Percentiles rank a stretch among this genome's conserved stretches.
Evolutionary conservation across 768 basidiomycete genomes (phyloP).

Genomic region (Boletus subparvulus): DNA sequence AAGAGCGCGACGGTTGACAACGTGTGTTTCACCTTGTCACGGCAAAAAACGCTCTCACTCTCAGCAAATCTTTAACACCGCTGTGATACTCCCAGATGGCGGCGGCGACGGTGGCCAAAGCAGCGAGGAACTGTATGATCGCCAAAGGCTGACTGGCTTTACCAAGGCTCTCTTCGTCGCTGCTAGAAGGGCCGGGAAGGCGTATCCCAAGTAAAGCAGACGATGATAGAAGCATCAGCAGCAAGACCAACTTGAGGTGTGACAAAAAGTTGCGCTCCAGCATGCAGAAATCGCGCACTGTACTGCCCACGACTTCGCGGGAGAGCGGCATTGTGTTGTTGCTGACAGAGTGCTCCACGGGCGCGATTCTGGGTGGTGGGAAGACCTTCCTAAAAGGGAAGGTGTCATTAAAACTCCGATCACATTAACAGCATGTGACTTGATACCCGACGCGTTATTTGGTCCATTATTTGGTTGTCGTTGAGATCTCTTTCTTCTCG

Average conservation of each 20-base stretch:
- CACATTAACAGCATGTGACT: slow-evolving; percentile 16
- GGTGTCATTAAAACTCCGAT: too few relatives aligned
- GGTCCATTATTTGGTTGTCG: slow-evolving; percentile 43
- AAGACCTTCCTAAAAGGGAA: too few relatives aligned
- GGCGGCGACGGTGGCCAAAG: slow-evolving; percentile 52
- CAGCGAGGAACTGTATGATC: slow-evolving; percentile 50
- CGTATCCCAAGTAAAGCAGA: slow-evolving; percentile 63
- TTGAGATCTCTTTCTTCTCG: slow-evolving; percentile 23
- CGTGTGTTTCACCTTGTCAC: slow-evolving; percentile 49
- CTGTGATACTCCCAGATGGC: slow-evolving; percentile 68
- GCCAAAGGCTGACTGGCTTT: slow-evolving; percentile 47
- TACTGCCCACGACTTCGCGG: slow-evolving; percentile 53
- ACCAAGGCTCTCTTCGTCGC: slow-evolving; percentile 24
- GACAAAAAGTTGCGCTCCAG: slow-evolving; percentile 74
- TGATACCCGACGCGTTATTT: slow-evolving; percentile 28
- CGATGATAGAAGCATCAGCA: slow-evolving; percentile 62
- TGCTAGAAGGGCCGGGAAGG: slow-evolving; percentile 42
- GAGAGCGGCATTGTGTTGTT: slow-evolving; percentile 12
- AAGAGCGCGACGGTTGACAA: slow-evolving; percentile 5
- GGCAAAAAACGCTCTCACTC: slow-evolving; percentile 58
- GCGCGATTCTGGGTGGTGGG: too few relatives aligned
- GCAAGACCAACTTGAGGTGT: slow-evolving; percentile 62
- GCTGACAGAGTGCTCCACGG: too few relatives aligned
- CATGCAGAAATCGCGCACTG: slow-evolving; percentile 77
- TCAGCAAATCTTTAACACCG: slow-evolving; percentile 55